Base-by-base conservation (phyloP, 2,329 filamentous ascomycete genomes). In the Phialophora tarda region DNA sequence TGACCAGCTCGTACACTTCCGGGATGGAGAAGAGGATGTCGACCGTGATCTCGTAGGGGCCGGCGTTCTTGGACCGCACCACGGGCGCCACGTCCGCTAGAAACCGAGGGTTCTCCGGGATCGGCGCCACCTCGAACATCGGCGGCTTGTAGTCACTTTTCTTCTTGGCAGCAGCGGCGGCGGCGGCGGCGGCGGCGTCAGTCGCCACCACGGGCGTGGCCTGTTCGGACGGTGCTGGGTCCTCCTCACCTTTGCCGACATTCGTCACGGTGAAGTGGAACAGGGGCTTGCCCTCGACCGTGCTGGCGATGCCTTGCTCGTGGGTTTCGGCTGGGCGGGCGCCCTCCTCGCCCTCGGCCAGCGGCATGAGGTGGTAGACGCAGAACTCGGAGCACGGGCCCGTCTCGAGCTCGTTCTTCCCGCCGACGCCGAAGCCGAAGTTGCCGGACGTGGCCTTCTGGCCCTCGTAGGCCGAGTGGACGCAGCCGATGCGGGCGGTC, bases 361-460 rank as follows among this genome's bases (percentile, higher is more conserved):
- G 72, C 1, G 80, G 76, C 77, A 84, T 81, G 3, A 84, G 75
- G 69, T 85, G 83, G 56, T 84, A 85, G 2, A 84, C 68, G 3
- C 73, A 80, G 69, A 84, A 85, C 54, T 74, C 5, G 80, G 75
- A 63, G 77, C 80, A 2, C 21, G 78, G 76, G 0, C 83, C 81
- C 28, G 78, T 68, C n/a, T 77, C 72, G n/a, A 79, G 77, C 23
- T 77, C 75, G 32, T 73, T 69, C 50, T 78, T 77, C 32, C 78
- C 78, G 14, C 50, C 60, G 41, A 66, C 34, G 6, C 59, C 59
- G 11, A 80, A 77, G 1, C 78, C 78, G 53, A 86, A 80, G 65
- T 85, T 86, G 0, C 84, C 84, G 0, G 79, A 77, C 0, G 82
- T 86, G 0, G 83, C 84, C 24, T 82, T 81, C 70, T 86, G 84